Conservation (phyloP, 1,139 yeast species). For the Chernovozyma aurita region DNA sequence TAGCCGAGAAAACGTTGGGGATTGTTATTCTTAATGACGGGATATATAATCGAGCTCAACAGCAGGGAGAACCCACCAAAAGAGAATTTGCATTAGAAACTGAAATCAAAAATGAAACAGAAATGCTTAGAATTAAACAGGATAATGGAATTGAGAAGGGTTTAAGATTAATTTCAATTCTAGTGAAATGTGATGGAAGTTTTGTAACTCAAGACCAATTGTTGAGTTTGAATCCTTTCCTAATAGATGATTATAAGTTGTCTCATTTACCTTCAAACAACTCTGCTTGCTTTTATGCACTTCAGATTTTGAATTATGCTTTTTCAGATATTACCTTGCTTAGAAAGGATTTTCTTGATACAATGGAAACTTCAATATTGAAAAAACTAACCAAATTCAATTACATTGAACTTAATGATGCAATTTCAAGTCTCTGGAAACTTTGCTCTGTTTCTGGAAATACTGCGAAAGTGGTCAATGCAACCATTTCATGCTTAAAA, state of each 20-base stretch:
- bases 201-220: constrained; percentile 63
- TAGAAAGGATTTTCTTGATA: constrained; percentile 46
- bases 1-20: not conserved
- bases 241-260: constrained; percentile 39
- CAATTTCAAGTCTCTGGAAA: constrained; percentile 63
- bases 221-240: constrained; percentile 54
- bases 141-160: constrained; percentile 20
- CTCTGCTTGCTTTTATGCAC: constrained; percentile 38
- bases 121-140: not conserved
- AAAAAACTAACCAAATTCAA: constrained; percentile 55
- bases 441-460: constrained; percentile 45
- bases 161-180: constrained; percentile 47
- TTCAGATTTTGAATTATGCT: constrained; percentile 50
- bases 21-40: not conserved
- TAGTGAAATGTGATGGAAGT: constrained; percentile 47
- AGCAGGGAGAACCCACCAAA: not conserved
- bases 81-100: not conserved
- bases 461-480: constrained; percentile 49
- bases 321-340: constrained; percentile 42
- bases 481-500: constrained; percentile 55
- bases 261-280: constrained; percentile 11
- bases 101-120: not conserved
- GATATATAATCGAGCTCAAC: not conserved
- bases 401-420: constrained; percentile 57
- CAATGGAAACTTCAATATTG: constrained; percentile 50